Percentiles rank a stretch among this genome's conserved stretches.
phyloP scores from a whole-genome alignment of 768 basidiomycete species.

The Rhodosporidiobolus odoratus region DNA sequence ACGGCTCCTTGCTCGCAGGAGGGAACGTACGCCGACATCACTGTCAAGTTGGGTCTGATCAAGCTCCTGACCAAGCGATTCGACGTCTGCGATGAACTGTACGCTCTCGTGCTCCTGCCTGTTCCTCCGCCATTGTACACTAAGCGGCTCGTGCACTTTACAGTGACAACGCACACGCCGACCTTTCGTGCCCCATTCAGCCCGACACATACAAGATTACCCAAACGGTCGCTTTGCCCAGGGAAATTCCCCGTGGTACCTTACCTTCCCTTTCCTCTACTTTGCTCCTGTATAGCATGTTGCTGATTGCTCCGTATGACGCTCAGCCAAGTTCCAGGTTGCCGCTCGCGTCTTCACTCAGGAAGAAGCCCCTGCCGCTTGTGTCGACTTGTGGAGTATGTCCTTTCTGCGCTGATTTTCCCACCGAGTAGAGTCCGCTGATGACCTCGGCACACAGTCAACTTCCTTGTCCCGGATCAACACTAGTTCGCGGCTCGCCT shows the following conservation, averaged over 20 bases:
- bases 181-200: conserved; percentile 76
- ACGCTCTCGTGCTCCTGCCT: conserved; percentile 47
- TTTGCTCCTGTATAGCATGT: conserved; percentile 31
- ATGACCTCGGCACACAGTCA: conserved; percentile 11
- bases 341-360: conserved; percentile 63
- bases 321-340: conserved; percentile 75
- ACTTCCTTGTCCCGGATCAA: conserved; percentile 38
- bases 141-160: neutral
- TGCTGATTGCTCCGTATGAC: neutral
- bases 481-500: neutral
- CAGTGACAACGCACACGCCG: conserved; percentile 69
- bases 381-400: conserved; percentile 71
- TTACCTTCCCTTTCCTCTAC: conserved; percentile 45
- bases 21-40: conserved; percentile 82
- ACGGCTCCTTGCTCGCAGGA: conserved; percentile 53
- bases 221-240: conserved; percentile 81
- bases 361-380: conserved; percentile 70
- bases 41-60: conserved; percentile 87
- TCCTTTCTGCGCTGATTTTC: conserved; percentile 48
- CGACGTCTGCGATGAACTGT: conserved; percentile 92
- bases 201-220: conserved; percentile 64
- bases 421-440: neutral
- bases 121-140: neutral
- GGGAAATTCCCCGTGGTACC: conserved; percentile 75
- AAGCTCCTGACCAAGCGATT: conserved; percentile 78